Evolutionary conservation across 495 filamentous ascomycete species (phyloP).

Genomic region (Tuber melanosporum): DNA sequence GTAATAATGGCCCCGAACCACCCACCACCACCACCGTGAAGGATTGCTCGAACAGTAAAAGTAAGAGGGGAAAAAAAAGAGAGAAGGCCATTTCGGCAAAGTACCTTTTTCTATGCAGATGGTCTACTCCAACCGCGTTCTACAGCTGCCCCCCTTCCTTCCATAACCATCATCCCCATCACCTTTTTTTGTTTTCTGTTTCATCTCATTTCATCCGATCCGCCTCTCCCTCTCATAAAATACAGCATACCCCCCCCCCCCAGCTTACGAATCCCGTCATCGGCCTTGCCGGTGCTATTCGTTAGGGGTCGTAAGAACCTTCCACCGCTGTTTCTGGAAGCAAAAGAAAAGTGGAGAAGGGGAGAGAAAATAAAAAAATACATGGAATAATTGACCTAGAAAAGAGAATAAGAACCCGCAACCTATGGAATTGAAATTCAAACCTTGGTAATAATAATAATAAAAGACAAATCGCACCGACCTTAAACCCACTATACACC

Average conservation of each 20-base stretch:
- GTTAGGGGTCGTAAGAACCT: neutral
- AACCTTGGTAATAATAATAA: conserved; percentile 9
- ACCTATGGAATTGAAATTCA: neutral
- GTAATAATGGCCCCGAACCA: neutral
- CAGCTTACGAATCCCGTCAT: neutral
- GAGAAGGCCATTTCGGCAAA: neutral
- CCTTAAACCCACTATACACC: conserved; percentile 37
- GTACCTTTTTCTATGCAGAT: conserved; percentile 15
- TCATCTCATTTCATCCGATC: neutral
- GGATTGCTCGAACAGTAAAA: neutral
- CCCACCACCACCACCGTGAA: neutral
- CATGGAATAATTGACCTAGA: conserved; percentile 10
- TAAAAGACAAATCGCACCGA: conserved; percentile 29
- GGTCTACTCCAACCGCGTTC: conserved; percentile 7
- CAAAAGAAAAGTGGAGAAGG: neutral
- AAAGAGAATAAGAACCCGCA: conserved; percentile 23
- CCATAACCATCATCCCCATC: neutral
- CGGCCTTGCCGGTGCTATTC: neutral
- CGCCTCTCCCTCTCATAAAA: neutral
- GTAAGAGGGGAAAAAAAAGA: neutral
- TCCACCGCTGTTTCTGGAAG: neutral
- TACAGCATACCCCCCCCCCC: neutral
- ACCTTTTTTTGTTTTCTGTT: neutral
- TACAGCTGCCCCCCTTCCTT: conserved; percentile 35
- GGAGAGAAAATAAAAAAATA: conserved; percentile 11